Evolutionary conservation across 345 rosid species (phyloP), one percentile per base, ranked within the genome.

Genomic region (Populus ilicifolia): DNA sequence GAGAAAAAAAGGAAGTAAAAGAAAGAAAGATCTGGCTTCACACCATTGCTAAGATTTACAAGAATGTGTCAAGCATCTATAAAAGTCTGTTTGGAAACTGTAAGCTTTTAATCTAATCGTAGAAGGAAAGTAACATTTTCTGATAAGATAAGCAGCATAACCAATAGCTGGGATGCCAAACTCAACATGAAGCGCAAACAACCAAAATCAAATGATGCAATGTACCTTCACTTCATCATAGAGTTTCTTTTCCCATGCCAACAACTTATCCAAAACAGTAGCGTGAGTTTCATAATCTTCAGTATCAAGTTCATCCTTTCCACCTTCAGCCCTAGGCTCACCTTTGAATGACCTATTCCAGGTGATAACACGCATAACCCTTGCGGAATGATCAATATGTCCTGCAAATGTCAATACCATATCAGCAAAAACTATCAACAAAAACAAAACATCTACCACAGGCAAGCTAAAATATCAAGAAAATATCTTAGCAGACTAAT

Each of bases 161-260:
- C 20, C 21, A 75, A 33, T 5, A 48, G 43, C 20, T 30, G 9
- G 12, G 20, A 54, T 6, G 16, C 36, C 18, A 39, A 74, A 39
- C 77, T 74, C 6, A 14, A 61, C 18, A 59, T 25, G 30, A 17
- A 9, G 5, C 18, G 23, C 21, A 59, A 70, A 39, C 25, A 54
- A 2, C 3, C 27, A 10, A 61, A 73, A 70, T 44, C 23, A 71
- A 44, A 36, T n/a, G 65, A 54, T 18, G 61, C 43, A 43, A 50
- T 9, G 25, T 85, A 93, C 98, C 99, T 93, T 93, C 36, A 96
- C 97, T 91, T 96, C 99, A 72, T 96, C 99, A 44, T 88, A 96
- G 3, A 93, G 97, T 81, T 96, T 96, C 88, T 91, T 96, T 79
- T 96, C 99, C 99, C 99, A 96, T 3, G 97, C 99, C 66, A 91